Evolutionary conservation across 2,329 filamentous ascomycete species (phyloP).

Genomic region (Colletotrichum liaoningense): DNA sequence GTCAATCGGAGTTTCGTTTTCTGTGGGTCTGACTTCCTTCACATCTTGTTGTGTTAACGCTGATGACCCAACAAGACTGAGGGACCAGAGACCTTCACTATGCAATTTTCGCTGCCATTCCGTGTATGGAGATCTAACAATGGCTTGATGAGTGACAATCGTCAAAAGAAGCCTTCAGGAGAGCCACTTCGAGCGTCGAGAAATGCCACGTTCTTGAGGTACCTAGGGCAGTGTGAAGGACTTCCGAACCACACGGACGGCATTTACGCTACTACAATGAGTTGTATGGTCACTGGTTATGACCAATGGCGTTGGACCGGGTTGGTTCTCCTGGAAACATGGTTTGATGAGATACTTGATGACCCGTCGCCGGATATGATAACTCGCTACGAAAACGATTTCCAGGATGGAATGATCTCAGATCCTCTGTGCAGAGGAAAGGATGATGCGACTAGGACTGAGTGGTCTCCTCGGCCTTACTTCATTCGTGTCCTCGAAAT

Average conservation of each 20-base stretch:
- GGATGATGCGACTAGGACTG: background rate
- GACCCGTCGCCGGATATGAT: slow-evolving; percentile 3
- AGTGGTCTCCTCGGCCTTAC: background rate
- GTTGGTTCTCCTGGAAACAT: background rate
- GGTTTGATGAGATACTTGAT: background rate
- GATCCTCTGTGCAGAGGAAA: background rate
- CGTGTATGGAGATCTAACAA: background rate
- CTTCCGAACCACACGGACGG: accelerated
- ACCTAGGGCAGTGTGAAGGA: accelerated
- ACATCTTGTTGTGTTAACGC: background rate
- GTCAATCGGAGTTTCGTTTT: background rate
- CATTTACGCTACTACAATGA: background rate
- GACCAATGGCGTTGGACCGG: background rate
- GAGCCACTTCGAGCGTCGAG: background rate
- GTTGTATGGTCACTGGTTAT: background rate
- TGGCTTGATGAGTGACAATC: background rate
- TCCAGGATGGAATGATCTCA: background rate
- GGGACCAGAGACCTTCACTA: background rate
- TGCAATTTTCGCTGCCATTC: background rate
- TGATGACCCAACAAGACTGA: background rate
- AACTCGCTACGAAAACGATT: background rate
- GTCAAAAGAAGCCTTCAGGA: background rate
- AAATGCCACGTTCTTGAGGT: background rate
- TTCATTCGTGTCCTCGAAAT: background rate
- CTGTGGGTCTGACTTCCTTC: background rate